Percentiles rank a stretch among this genome's conserved stretches.
phyloP scores from a whole-genome alignment of 495 filamentous ascomycete species.

The Aspergillus nanangensis region DNA sequence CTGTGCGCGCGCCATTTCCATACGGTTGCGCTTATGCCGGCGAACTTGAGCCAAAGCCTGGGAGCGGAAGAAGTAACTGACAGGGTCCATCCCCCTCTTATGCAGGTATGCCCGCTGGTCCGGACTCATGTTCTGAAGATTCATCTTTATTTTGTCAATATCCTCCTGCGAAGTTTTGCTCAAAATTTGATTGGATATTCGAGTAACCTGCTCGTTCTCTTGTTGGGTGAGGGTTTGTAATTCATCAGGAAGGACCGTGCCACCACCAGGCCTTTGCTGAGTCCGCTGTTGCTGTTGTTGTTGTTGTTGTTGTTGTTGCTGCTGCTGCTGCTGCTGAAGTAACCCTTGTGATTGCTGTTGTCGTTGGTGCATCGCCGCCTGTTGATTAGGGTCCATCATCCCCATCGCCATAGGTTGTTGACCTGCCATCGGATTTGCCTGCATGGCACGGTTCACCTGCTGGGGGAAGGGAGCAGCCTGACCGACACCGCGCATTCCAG shows the following conservation, averaged over 20 bases:
- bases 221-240: constrained; percentile 30
- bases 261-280: constrained; percentile 31
- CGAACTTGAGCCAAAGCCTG: constrained; percentile 39
- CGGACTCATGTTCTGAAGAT: constrained; percentile 36
- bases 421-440: constrained; percentile 45
- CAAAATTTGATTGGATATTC: constrained; percentile 37
- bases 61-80: constrained; percentile 47
- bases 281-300: constrained; percentile 38
- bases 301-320: constrained; percentile 32
- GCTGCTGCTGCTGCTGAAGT: constrained; percentile 21
- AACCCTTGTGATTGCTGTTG: constrained; percentile 27
- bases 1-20: constrained; percentile 29
- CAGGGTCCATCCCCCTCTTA: constrained; percentile 40
- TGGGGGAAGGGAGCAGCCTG: constrained; percentile 44
- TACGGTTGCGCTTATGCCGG: constrained; percentile 28
- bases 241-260: constrained; percentile 28
- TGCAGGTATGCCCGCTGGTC: constrained; percentile 40
- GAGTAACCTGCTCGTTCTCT: constrained; percentile 41
- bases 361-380: constrained; percentile 30
- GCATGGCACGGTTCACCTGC: constrained; percentile 51
- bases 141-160: constrained; percentile 40
- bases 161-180: constrained; percentile 36
- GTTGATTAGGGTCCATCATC: constrained; percentile 41
- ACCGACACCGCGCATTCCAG: constrained; percentile 26
- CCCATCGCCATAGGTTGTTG: constrained; percentile 42